Conservation (phyloP, 2,329 filamentous ascomycete species). For the Penicillium sp. region DNA sequence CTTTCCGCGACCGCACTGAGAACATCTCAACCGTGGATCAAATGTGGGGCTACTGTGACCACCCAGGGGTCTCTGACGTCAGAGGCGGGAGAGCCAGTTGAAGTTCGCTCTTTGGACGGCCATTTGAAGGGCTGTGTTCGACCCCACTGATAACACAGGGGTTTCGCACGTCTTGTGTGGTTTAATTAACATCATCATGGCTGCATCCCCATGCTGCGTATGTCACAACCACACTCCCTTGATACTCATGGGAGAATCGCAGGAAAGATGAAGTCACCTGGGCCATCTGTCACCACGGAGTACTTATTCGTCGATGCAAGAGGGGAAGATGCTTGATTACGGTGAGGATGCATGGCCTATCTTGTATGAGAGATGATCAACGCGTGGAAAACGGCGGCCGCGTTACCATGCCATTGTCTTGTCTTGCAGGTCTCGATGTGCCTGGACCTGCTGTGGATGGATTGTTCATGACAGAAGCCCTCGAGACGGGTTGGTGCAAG, state of each 20-base stretch:
- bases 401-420: too few species aligned
- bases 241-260: neutral
- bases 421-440: too few species aligned
- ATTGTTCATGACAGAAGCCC: neutral
- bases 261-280: neutral
- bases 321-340: neutral
- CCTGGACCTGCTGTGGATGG: neutral
- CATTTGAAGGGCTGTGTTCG: constrained; percentile 1
- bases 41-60: neutral
- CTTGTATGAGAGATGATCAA: neutral
- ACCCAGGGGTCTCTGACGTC: constrained; percentile 11
- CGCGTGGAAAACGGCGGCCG: too few species aligned
- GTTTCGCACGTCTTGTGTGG: neutral
- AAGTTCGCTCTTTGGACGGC: neutral
- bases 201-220: too few species aligned
- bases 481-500: neutral
- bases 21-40: neutral
- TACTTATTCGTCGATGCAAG: too few species aligned
- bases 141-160: neutral
- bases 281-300: neutral
- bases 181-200: neutral
- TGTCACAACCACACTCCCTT: too few species aligned
- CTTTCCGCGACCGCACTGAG: too few species aligned
- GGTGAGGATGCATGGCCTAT: too few species aligned
- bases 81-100: constrained; percentile 4